Evolutionary conservation across 345 rosid species (phyloP), one percentile per base, ranked within the genome.

Genomic region (Moricandia moricandioides): DNA sequence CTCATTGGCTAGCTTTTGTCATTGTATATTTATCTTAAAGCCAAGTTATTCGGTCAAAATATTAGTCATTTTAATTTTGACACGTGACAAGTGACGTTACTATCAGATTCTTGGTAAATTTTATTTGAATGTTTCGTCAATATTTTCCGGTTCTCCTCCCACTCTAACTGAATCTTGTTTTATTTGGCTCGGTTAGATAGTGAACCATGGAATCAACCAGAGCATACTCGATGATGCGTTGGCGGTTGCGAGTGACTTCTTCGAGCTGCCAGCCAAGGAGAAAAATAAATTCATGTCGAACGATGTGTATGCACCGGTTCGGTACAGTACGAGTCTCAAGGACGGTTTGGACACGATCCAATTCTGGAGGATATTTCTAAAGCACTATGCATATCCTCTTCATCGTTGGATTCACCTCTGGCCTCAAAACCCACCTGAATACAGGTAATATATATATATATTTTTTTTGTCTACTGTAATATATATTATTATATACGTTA

Each of bases 371-470:
- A 80, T 80, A 26, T 89, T 91, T 76, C 83, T 89, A 34, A 88
- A 91, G 79, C 93, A 84, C 62, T 86, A 91, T 70, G 89, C 93
- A 13, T 65, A 88, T 71, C 97, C 97, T 21, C 79, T 85, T 30
- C 73, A 85, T 51, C 69, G 80, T 8, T 89, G 88, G 88, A 70
- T 85, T 72, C 76, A 75, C 57, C 74, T 61, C 5, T 91, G 93
- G 95, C 91, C 95, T 7, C n/a, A 78, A 1, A 85, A 86, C 47
- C 95, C 93, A 27, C 80, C 89, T 4, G 17, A 30, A 43, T 91
- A 86, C 56, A 85, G 88, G 88, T 85, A 29, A 31, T 35, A 10
- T n/a, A n/a, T n/a, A n/a, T n/a, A n/a, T n/a, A n/a, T n/a, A n/a
- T n/a, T n/a, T n/a, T n/a, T n/a, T n/a, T n/a, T n/a, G n/a, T n/a